Base-by-base conservation (phyloP, 768 basidiomycete genomes). In the Calocera viscosa region DNA sequence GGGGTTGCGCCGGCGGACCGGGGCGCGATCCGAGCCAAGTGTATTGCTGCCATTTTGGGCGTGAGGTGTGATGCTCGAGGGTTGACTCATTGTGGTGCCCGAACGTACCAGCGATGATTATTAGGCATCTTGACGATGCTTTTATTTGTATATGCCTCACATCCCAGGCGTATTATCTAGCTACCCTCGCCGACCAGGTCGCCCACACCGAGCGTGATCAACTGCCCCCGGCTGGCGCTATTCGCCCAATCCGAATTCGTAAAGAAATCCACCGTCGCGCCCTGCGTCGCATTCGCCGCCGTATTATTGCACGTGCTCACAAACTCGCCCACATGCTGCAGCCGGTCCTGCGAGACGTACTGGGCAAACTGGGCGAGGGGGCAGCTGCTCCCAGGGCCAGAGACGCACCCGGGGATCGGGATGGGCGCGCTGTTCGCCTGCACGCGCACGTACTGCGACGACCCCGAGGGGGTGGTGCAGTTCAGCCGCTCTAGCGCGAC, bases 341-440 rank as follows among this genome's bases (percentile, higher is more conserved):
- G 75, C 28, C 75, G 75, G 40, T 68, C 68, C 19, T 73, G 68
- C n/a, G n/a, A n/a, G 8, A 80, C 72, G 67, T 77, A 76, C 19
- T 41, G 30, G 2, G 69, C 73, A 64, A 81, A 81, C 16, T 72
- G 53, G 2, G 69, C 68, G 40, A 81, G 68, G 0, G 77, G 75
- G 71, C 80, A 81, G 3, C 75, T 76, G 5, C 72, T 68, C 0
- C 78, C 79, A 0, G 80, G 80, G 1, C 80, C 80, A 2, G 75
- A 74, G 0, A 71, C 67, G 67, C 80, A 81, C 19, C 73, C 75
- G 0, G 80, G 80, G 22, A 81, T 74, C 0, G 77, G 76, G 0
- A 80, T 75, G 3, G 78, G 77, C 7, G 80, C 80, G 41, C 76
- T 73, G 70, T 81, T 75, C 38, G 78, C 74, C 77, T 77, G 64